Percentiles rank a stretch among this genome's conserved stretches.
Evolutionary conservation across 2,329 filamentous ascomycete species (phyloP).

Genomic region (Magnaporthales sp.): DNA sequence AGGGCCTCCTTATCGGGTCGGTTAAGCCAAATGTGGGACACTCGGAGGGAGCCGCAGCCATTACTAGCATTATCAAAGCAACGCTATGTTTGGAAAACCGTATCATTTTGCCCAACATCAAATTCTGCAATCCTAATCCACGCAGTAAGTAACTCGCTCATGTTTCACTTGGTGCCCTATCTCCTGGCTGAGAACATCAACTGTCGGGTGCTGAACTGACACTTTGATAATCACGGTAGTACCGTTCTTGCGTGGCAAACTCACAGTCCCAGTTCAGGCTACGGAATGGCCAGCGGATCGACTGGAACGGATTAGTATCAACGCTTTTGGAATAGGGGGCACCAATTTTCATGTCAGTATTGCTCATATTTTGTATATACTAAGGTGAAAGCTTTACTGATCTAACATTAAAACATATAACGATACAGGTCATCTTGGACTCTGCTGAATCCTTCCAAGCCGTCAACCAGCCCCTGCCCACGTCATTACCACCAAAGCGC

Average conservation of each 20-base stretch:
- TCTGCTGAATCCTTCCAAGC: not conserved
- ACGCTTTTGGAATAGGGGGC: slow-evolving; percentile 30
- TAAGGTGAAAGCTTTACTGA: too few relatives aligned
- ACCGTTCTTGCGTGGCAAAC: slow-evolving; percentile 14
- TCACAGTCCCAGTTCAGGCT: slow-evolving; percentile 17
- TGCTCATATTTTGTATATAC: not conserved
- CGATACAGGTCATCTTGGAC: not conserved
- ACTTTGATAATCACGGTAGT: too few relatives aligned
- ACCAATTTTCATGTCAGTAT: slow-evolving; percentile 25
- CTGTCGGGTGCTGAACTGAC: too few relatives aligned
- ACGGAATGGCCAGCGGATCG: slow-evolving; percentile 16
- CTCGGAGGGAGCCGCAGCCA: slow-evolving; percentile 23
- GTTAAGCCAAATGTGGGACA: slow-evolving; percentile 32
- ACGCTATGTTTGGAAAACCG: slow-evolving; percentile 22
- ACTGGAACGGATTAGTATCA: slow-evolving; percentile 22
- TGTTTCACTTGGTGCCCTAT: too few relatives aligned
- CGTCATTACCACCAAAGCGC: not conserved
- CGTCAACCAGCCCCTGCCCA: not conserved
- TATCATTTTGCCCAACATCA: slow-evolving; percentile 23
- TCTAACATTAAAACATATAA: not conserved
- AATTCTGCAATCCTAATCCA: slow-evolving; percentile 21
- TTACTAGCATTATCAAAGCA: slow-evolving; percentile 22
- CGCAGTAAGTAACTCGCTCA: slow-evolving; percentile 8
- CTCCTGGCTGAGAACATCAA: too few relatives aligned
- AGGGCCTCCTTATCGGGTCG: slow-evolving; percentile 10